These are phyloP conservation scores for Camelina sativa DNA, from an alignment of 345 rosid species.

Conservation along the genomic window DNA sequence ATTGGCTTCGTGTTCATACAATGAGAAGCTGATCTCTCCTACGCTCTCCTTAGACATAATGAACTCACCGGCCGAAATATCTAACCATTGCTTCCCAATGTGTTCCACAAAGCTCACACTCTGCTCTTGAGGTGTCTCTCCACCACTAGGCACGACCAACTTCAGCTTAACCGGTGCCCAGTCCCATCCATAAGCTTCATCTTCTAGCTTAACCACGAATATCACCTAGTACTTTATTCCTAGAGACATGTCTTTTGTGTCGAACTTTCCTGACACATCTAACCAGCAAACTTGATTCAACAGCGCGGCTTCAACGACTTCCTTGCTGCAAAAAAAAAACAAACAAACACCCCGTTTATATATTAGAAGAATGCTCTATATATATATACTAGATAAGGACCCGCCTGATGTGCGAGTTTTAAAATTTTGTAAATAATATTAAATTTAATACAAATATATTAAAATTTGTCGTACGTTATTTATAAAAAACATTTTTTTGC, in stretches of 20 bases:
- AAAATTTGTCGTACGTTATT: too few relatives aligned
- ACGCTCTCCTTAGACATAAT: slow-evolving; percentile 30
- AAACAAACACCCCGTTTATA: too few relatives aligned
- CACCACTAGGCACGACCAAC: slow-evolving; percentile 46
- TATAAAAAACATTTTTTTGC: too few relatives aligned
- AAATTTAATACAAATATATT: too few relatives aligned
- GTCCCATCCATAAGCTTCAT: slow-evolving; percentile 52
- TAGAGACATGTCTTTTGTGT: slow-evolving; percentile 47
- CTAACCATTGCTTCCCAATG: slow-evolving; percentile 51
- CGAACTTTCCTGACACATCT: slow-evolving; percentile 47
- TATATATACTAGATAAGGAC: too few relatives aligned
- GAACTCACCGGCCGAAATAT: slow-evolving; percentile 54
- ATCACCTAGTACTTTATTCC: slow-evolving; percentile 46
- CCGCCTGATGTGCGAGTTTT: too few relatives aligned
- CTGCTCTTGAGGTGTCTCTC: slow-evolving; percentile 37
- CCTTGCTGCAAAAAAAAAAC: background rate
- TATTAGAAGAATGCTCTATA: too few relatives aligned
- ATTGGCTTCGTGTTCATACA: slow-evolving; percentile 50
- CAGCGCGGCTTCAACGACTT: slow-evolving; percentile 46
- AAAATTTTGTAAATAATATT: too few relatives aligned
- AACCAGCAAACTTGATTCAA: slow-evolving; percentile 57
- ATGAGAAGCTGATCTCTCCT: slow-evolving; percentile 49
- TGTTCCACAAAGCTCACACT: slow-evolving; percentile 42
- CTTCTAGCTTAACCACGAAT: slow-evolving; percentile 49
- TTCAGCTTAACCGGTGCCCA: slow-evolving; percentile 47